These are phyloP conservation scores for Colletotrichum sublineola DNA, from an alignment of 2,329 filamentous ascomycete species.

Conservation along the genomic window DNA sequence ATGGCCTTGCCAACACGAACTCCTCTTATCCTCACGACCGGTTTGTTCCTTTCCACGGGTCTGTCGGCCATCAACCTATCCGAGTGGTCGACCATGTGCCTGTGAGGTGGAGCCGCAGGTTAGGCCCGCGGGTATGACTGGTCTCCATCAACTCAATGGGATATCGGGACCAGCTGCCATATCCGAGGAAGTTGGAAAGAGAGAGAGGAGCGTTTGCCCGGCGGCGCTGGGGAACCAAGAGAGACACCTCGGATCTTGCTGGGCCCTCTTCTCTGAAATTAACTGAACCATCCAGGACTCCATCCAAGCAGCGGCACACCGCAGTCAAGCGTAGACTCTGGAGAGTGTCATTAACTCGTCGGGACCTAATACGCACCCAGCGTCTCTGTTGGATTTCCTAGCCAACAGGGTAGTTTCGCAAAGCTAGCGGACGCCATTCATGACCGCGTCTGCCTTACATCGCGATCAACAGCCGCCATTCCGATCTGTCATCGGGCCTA, in stretches of 20 bases:
- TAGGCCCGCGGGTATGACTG: slow-evolving; percentile 8
- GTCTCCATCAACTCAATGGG: slow-evolving; percentile 1
- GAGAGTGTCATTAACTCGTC: not conserved
- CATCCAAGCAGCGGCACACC: not conserved
- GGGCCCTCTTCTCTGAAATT: not conserved
- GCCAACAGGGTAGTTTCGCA: slow-evolving; percentile 41
- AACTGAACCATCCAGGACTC: slow-evolving; percentile 2
- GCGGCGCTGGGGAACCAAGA: not conserved
- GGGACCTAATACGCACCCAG: slow-evolving; percentile 17
- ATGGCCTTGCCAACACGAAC: slow-evolving; percentile 34
- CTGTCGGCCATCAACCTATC: slow-evolving; percentile 23
- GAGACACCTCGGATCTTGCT: not conserved
- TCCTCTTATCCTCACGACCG: slow-evolving; percentile 1
- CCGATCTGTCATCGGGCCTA: slow-evolving; percentile 31
- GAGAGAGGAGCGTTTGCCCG: not conserved
- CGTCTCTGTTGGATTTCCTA: slow-evolving; percentile 22
- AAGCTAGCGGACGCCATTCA: slow-evolving; percentile 14
- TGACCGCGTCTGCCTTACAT: slow-evolving; percentile 25
- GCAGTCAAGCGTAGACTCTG: not conserved
- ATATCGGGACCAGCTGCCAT: not conserved
- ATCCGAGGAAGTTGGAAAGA: not conserved
- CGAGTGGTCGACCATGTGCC: slow-evolving; percentile 22
- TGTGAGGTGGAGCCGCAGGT: slow-evolving; percentile 18
- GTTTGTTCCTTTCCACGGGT: slow-evolving; percentile 4
- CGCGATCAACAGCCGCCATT: slow-evolving; percentile 38